Evolutionary conservation across 2,329 filamentous ascomycete genomes (phyloP).

Genomic region (Allantophomopsis cytisporea): DNA sequence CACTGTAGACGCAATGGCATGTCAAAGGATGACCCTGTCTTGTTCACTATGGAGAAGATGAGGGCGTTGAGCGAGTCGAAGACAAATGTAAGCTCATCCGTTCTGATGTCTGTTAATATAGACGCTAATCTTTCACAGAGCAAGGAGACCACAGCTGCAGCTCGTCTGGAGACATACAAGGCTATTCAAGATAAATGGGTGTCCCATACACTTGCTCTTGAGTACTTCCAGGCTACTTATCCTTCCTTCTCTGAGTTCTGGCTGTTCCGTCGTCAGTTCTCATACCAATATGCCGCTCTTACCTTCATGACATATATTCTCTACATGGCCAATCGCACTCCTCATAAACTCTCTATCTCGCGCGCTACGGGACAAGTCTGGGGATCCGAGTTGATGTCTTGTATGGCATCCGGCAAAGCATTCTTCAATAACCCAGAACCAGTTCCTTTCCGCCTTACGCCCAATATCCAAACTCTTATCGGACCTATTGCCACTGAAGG

Average conservation of each 20-base stretch:
- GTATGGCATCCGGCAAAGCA: constrained; percentile 71
- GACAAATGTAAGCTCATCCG: constrained; percentile 6
- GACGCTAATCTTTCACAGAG: constrained; percentile 28
- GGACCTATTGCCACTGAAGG: constrained; percentile 91
- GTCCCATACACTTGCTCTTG: constrained; percentile 64
- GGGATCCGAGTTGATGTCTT: constrained; percentile 88
- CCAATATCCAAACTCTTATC: constrained; percentile 92
- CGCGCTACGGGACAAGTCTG: constrained; percentile 84
- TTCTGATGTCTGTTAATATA: constrained; percentile 7
- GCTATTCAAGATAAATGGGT: constrained; percentile 93
- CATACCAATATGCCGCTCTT: constrained; percentile 85
- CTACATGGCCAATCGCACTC: constrained; percentile 92
- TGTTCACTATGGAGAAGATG: constrained; percentile 93
- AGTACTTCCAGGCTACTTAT: constrained; percentile 83
- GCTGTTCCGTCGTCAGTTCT: constrained; percentile 95
- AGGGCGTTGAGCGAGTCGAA: constrained; percentile 55
- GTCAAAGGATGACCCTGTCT: constrained; percentile 87
- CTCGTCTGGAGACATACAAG: constrained; percentile 81
- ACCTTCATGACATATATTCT: constrained; percentile 99
- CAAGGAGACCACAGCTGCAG: constrained; percentile 54
- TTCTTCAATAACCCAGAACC: constrained; percentile 92
- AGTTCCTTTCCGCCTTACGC: constrained; percentile 93
- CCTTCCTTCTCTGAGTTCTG: constrained; percentile 90
- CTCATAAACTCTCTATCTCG: constrained; percentile 88
- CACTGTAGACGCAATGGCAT: constrained; percentile 79